These are phyloP conservation scores for Boletus rubescentipes DNA, from an alignment of 768 basidiomycete genomes.

Conservation along the genomic window DNA sequence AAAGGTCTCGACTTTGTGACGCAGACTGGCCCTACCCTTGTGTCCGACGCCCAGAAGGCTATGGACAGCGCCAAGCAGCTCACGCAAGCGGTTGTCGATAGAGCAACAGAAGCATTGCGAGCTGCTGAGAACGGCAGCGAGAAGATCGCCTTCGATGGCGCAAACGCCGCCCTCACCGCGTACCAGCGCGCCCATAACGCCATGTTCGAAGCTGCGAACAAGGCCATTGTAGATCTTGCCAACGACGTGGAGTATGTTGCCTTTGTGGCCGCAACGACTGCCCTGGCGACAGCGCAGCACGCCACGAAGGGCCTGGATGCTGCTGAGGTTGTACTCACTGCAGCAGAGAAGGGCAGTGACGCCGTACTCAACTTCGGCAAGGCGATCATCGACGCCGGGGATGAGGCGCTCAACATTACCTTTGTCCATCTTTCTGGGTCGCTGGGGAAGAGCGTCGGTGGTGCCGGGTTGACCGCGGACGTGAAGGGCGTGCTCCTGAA, in stretches of 20 bases:
- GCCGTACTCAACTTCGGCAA: neutral
- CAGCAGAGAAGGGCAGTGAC: neutral
- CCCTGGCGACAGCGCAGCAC: neutral
- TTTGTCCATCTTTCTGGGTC: conserved; percentile 5
- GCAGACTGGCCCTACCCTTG: neutral
- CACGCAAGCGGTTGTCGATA: neutral
- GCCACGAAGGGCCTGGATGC: neutral
- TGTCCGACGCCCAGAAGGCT: neutral
- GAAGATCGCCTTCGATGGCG: neutral
- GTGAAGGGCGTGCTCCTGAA: neutral
- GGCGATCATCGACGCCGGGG: neutral
- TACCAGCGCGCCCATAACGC: neutral
- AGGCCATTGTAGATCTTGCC: neutral
- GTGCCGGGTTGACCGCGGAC: neutral
- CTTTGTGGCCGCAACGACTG: neutral
- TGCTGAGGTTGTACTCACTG: neutral
- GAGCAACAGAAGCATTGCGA: neutral
- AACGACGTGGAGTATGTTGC: neutral
- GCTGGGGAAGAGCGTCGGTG: neutral
- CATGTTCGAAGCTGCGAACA: neutral
- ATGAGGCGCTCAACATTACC: neutral
- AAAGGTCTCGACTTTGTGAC: neutral
- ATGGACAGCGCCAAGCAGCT: neutral
- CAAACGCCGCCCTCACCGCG: neutral
- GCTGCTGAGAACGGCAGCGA: neutral